These are phyloP conservation scores for Ceratobasidium sp. DNA, from an alignment of 1,284 basidiomycete genomes.

Conservation along the genomic window DNA sequence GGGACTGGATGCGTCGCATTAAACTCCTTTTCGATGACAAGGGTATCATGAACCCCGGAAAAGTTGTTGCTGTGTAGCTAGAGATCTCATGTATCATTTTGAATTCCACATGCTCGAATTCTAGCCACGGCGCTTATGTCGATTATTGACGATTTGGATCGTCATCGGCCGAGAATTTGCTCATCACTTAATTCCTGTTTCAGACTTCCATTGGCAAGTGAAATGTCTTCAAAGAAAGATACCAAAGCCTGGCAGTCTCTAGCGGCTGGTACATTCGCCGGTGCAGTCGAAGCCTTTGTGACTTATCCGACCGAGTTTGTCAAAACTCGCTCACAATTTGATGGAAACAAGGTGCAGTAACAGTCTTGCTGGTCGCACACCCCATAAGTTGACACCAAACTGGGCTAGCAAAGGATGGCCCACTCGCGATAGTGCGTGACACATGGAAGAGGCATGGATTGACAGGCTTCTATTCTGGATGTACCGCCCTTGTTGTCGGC, in stretches of 20 bases:
- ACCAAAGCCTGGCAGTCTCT: conserved; percentile 75
- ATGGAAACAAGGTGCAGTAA: conserved; percentile 64
- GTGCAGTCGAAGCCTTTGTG: conserved; percentile 82
- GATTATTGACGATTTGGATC: background rate
- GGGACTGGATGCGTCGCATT: conserved; percentile 89
- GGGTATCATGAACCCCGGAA: conserved; percentile 90
- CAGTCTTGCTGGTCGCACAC: background rate
- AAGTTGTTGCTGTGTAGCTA: conserved; percentile 60
- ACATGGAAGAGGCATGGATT: conserved; percentile 79
- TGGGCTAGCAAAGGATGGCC: conserved; percentile 61
- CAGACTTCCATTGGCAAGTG: background rate
- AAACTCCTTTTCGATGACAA: conserved; percentile 92
- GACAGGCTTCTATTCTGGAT: conserved; percentile 83
- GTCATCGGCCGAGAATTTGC: conserved; percentile 26
- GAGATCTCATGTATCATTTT: background rate
- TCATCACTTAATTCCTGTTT: conserved; percentile 10
- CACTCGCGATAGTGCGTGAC: conserved; percentile 69
- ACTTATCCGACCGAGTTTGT: conserved; percentile 78
- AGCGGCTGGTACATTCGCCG: conserved; percentile 91
- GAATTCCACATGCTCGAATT: conserved; percentile 4
- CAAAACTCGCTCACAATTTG: conserved; percentile 85
- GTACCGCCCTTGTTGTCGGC: conserved; percentile 85
- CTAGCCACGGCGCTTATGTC: background rate
- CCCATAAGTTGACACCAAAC: conserved; percentile 46
- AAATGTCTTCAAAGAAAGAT: conserved; percentile 45